phyloP scores from a whole-genome alignment of 2,329 filamentous ascomycete genomes.

The Arthrobotrys iridis region DNA sequence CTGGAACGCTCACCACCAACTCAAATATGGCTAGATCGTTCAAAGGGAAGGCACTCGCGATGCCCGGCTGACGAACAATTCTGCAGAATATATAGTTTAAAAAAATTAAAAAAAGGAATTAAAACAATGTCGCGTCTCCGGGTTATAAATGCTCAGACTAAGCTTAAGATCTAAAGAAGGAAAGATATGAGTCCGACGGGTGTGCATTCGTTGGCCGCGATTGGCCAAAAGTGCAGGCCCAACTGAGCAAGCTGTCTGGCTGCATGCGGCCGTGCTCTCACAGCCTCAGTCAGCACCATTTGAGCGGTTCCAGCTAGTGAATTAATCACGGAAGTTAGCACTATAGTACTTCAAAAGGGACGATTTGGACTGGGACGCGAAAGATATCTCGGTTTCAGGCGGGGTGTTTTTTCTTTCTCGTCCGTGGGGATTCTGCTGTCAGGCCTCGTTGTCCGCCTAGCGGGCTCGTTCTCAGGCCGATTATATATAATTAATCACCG shows the following conservation, averaged over 20 bases:
- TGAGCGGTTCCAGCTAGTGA: no score
- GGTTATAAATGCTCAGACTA: not conserved
- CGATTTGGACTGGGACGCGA: not conserved
- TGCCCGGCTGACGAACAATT: not conserved
- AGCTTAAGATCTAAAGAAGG: not conserved
- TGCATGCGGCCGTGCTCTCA: not conserved
- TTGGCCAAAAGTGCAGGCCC: constrained; percentile 21
- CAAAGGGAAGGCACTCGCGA: constrained; percentile 8
- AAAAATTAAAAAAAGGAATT: no score
- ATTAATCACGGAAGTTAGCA: not conserved
- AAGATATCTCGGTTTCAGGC: not conserved
- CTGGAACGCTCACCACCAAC: not conserved
- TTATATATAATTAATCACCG: no score
- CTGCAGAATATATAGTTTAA: not conserved
- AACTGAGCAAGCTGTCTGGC: constrained; percentile 7
- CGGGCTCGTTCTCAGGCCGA: not conserved
- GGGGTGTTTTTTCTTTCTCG: no score
- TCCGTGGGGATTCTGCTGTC: no score
- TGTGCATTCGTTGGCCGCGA: not conserved
- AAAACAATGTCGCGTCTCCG: constrained; percentile 17
- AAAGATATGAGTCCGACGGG: constrained; percentile 2
- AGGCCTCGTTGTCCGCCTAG: not conserved
- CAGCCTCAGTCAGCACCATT: constrained; percentile 1
- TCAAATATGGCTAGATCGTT: no score
- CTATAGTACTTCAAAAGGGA: not conserved